phyloP scores from a whole-genome alignment of 352 stramenopile species.

The Elongisporangium anandrum region DNA sequence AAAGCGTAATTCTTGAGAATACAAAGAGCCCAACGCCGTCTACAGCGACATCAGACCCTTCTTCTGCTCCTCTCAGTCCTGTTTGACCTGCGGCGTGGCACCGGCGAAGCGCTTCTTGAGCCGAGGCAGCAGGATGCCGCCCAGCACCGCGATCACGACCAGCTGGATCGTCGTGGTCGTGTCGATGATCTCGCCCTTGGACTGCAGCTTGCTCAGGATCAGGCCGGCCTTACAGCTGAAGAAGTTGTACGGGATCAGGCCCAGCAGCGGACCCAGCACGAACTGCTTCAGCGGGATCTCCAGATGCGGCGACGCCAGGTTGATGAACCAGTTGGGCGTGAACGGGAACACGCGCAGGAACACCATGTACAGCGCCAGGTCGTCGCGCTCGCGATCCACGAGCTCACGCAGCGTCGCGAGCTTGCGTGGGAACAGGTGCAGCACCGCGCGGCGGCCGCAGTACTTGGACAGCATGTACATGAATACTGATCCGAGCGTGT shows the following conservation, averaged over 20 bases:
- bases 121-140: conserved; percentile 47
- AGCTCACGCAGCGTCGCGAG: conserved; percentile 43
- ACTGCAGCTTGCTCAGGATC: conserved; percentile 65
- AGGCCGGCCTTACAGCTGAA: conserved; percentile 77
- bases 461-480: conserved; percentile 68
- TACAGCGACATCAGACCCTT: background rate
- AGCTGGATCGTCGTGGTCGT: conserved; percentile 69
- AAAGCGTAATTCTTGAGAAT: conserved; percentile 1
- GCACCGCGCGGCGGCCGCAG: conserved; percentile 52
- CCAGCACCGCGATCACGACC: conserved; percentile 58
- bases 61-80: conserved; percentile 12
- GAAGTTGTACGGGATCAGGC: conserved; percentile 83
- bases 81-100: conserved; percentile 13
- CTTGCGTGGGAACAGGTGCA: conserved; percentile 44
- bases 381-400: conserved; percentile 63
- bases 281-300: conserved; percentile 64
- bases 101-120: conserved; percentile 65
- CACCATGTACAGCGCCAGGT: conserved; percentile 80
- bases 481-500: conserved; percentile 70
- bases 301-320: conserved; percentile 74
- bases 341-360: conserved; percentile 82
- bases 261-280: conserved; percentile 51
- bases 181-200: conserved; percentile 76
- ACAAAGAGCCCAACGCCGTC: no score
- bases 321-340: conserved; percentile 86